Evolutionary conservation across 345 rosid species (phyloP).

Genomic region (Sisymbrium irio): DNA sequence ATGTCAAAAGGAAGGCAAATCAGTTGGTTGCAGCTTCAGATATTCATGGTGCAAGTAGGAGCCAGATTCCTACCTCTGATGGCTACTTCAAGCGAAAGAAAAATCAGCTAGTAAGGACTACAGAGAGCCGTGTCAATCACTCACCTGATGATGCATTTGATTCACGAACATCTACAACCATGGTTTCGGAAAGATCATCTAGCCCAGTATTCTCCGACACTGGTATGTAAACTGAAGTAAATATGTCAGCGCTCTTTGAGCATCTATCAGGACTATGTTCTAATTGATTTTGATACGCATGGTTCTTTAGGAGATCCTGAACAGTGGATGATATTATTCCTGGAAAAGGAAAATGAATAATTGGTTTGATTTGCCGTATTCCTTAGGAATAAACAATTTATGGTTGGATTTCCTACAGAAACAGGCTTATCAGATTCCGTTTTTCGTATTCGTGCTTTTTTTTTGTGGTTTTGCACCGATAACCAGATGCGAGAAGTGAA

Average conservation of each 20-base stretch:
- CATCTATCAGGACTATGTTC: constrained; percentile 1
- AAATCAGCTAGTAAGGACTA: constrained; percentile 80
- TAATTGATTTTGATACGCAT: constrained; percentile 8
- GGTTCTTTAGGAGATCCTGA: background rate
- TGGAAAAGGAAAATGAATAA: background rate
- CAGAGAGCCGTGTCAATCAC: constrained; percentile 45
- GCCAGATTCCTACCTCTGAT: constrained; percentile 45
- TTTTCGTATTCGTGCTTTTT: background rate
- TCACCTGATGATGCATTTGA: constrained; percentile 38
- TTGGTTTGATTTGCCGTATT: constrained; percentile 3
- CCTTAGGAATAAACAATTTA: constrained; percentile 2
- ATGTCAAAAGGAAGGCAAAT: constrained; percentile 77
- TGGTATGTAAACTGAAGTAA: constrained; percentile 28
- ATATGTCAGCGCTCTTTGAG: constrained; percentile 4
- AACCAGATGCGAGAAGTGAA: constrained; percentile 15
- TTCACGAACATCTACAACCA: constrained; percentile 42
- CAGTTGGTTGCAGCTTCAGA: constrained; percentile 77
- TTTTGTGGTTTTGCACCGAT: constrained; percentile 1
- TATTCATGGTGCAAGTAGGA: constrained; percentile 38
- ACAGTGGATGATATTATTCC: constrained; percentile 6
- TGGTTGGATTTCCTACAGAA: constrained; percentile 1
- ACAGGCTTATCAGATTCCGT: constrained; percentile 12
- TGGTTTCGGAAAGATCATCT: constrained; percentile 41
- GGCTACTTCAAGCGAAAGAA: constrained; percentile 77
- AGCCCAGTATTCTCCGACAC: constrained; percentile 41